Evolutionary conservation across 2,329 filamentous ascomycete species (phyloP), one percentile per base, ranked within the genome.

Genomic region (Trichoderma polysporum): DNA sequence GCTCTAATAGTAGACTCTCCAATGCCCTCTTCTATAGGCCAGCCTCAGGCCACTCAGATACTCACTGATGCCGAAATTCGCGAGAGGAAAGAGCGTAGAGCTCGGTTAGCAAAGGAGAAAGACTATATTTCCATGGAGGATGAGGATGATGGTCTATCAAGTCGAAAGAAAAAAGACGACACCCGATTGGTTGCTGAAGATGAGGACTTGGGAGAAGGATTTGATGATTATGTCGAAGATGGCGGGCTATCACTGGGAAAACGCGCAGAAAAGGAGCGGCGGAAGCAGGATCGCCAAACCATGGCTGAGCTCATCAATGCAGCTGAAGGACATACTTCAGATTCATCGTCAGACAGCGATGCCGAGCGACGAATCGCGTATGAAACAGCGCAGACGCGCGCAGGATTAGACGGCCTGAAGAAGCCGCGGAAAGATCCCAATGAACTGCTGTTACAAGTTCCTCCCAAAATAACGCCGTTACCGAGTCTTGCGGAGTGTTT

Each of bases 181-280:
- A 91, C 90, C 6, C 86, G 94, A 1, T 84, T 98, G 2, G 86
- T 93, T 6, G 86, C 85, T 49, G 93, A 97, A 37, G 94, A 98
- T 72, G 94, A 98, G 75, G 93, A 98, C 74, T 85, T 97, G 0
- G 92, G 91, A 41, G 95, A 98, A 79, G 94, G 93, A 0, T 98
- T 97, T 72, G 94, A 98, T 68, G 90, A 94, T 64, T 97, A 92
- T 73, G 92, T 95, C 9, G 91, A 95, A 47, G 92, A 97, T 74
- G 93, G 91, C 9, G 87, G 88, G 8, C 86, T 97, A 10, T 87
- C 91, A 1, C 83, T 97, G 0, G 92, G 93, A 37, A 88, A 85
- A 69, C 91, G 91, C 68, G 93, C 93, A 0, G 92, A 95, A 78
- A 87, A 86, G 22, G 91, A 93, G 71, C 90, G 87, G 0, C 82